Percentiles rank a stretch among this genome's conserved stretches.
These are phyloP conservation scores for Kwoniella bestiolae DNA, from an alignment of 768 basidiomycete species.

Conservation along the genomic window DNA sequence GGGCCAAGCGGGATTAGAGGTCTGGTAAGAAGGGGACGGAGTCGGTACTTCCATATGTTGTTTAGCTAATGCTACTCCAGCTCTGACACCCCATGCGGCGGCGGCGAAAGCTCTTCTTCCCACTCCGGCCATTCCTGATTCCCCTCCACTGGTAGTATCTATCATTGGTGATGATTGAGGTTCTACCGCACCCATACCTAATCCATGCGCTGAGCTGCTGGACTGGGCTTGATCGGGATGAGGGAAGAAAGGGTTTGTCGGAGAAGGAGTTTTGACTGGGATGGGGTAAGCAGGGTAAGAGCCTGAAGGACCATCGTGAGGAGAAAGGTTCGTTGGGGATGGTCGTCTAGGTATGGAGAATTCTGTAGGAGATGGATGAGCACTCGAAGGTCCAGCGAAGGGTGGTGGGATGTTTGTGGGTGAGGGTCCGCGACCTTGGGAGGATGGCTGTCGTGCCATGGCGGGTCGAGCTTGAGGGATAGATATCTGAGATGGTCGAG, in stretches of 20 bases:
- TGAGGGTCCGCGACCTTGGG: constrained; percentile 18
- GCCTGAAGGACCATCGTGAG: constrained; percentile 28
- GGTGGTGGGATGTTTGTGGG: constrained; percentile 17
- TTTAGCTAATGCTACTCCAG: constrained; percentile 39
- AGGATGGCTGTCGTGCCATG: constrained; percentile 8
- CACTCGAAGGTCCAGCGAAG: constrained; percentile 34
- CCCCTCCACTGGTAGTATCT: constrained; percentile 47
- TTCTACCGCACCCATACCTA: constrained; percentile 37
- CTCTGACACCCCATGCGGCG: constrained; percentile 62
- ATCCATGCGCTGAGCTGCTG: constrained; percentile 33
- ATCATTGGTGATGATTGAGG: constrained; percentile 19
- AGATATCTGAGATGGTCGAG: constrained; percentile 34
- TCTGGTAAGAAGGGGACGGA: constrained; percentile 3
- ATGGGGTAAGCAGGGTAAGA: constrained; percentile 57
- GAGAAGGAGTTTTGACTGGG: constrained; percentile 55
- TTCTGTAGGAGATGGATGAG: constrained; percentile 27
- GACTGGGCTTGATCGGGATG: constrained; percentile 62
- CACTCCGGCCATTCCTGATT: constrained; percentile 78
- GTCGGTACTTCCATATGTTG: constrained; percentile 14
- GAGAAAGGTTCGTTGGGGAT: constrained; percentile 31
- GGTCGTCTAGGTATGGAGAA: constrained; percentile 27
- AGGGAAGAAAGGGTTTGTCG: constrained; percentile 61
- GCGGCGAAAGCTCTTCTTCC: constrained; percentile 81
- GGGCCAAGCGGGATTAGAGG: constrained; percentile 1
- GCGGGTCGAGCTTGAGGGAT: constrained; percentile 20